phyloP scores from a whole-genome alignment of 2,329 filamentous ascomycete species.

The Dothistroma septosporum region DNA sequence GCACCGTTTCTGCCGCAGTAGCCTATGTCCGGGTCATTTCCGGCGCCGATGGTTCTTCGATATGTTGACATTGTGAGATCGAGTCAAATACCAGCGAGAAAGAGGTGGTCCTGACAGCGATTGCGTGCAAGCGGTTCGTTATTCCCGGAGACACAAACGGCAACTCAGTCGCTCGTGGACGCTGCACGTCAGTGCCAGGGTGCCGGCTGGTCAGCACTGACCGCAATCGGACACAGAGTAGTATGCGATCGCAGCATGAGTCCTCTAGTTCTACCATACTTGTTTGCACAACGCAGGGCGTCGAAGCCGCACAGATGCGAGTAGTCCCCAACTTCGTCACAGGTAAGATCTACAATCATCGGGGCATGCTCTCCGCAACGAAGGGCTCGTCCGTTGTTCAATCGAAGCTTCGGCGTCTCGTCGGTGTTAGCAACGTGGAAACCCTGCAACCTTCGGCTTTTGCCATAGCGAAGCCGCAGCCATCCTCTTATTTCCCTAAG shows the following conservation, averaged over 20 bases:
- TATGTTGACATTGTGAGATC: background rate
- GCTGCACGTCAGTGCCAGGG: too few relatives aligned
- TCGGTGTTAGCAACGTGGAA: background rate
- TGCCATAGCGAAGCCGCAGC: background rate
- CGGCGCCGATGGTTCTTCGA: background rate
- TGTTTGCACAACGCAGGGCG: too few relatives aligned
- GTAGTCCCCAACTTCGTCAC: background rate
- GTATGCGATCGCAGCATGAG: too few relatives aligned
- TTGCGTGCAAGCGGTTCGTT: background rate
- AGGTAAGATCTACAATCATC: background rate
- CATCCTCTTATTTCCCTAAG: slow-evolving; percentile 1
- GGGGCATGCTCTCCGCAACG: background rate
- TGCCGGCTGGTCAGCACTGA: too few relatives aligned
- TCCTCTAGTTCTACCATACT: too few relatives aligned
- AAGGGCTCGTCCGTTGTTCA: background rate
- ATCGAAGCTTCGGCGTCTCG: background rate
- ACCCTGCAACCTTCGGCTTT: background rate
- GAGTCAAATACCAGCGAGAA: background rate
- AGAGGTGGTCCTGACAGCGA: background rate
- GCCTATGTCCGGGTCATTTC: background rate
- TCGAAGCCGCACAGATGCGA: too few relatives aligned
- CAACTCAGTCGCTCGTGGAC: too few relatives aligned
- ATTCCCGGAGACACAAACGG: background rate
- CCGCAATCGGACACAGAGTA: too few relatives aligned
- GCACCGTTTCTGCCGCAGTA: background rate